Base-by-base conservation (phyloP, 345 rosid species). In the Bruguiera parviflora region DNA sequence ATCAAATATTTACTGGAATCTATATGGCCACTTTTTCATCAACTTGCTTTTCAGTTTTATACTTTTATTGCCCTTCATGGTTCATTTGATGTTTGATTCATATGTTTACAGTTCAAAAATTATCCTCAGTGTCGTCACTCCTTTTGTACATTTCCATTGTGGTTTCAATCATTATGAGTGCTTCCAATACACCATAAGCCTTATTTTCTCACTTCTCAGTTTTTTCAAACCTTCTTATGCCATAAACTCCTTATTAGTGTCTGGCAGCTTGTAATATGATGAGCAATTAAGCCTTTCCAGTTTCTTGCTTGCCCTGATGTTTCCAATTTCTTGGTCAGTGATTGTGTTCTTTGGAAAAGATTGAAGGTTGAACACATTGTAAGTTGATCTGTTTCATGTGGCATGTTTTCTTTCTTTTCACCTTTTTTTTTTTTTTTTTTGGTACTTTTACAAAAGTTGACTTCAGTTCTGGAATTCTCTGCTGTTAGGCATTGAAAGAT, bases 391-490 rank as follows among this genome's bases (percentile, higher is more conserved):
- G 19, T 25, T 43, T 22, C 21, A 2, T 43, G 49, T 43, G 49
- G 18, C 21, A 55, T 27, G 32, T 39, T 63, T 63, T 43, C 5
- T 6, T 37, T 71, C 21, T 5, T n/a, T 32, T 28, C 21, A n/a
- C 11, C 28, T 27, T 27, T 24, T 53, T 13, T 55, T 19, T 22
- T 25, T 43, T 64, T 71, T 35, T 15, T 28, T 66, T n/a, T n/a
- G n/a, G 11, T 46, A 47, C 47, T 47, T 59, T 61, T 57, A 47
- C 35, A 60, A 72, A 32, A 47, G 56, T 22, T 59, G 66, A 53
- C 58, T 24, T 53, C 64, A 58, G 25, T 71, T 66, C 71, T 57
- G 49, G 18, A 39, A 19, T 58, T 11, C 47, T 39, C 47, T 39
- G 47, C 16, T 39, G 4, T 43, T 8, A 43, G 49, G 49, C 49